A percentile compares a stretch with the other conserved stretches of the same genome.
phyloP scores from a whole-genome alignment of 306 rosid genomes.

The Vigna angularis region DNA sequence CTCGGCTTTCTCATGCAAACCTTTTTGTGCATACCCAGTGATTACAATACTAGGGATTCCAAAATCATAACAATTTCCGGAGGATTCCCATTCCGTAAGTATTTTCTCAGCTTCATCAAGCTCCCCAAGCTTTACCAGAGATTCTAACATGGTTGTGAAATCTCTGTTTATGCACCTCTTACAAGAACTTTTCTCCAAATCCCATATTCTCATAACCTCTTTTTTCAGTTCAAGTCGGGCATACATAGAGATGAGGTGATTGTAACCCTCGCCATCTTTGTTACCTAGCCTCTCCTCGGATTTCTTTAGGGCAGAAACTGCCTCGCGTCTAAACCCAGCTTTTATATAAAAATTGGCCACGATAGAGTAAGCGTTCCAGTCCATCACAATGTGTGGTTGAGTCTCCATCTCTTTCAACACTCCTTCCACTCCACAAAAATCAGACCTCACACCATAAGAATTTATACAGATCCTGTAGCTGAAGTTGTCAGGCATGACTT shows the following conservation, averaged over 20 bases:
- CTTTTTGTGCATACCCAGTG: slow-evolving; percentile 58
- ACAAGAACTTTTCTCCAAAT: slow-evolving; percentile 64
- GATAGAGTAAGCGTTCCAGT: slow-evolving; percentile 84
- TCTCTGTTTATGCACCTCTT: slow-evolving; percentile 81
- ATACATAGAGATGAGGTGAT: slow-evolving; percentile 75
- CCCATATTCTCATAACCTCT: slow-evolving; percentile 80
- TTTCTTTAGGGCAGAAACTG: slow-evolving; percentile 64
- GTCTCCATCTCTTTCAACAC: slow-evolving; percentile 76
- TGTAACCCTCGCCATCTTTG: slow-evolving; percentile 72
- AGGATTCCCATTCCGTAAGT: slow-evolving; percentile 76
- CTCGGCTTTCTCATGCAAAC: slow-evolving; percentile 69
- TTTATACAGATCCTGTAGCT: slow-evolving; percentile 87
- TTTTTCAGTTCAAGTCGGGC: slow-evolving; percentile 62
- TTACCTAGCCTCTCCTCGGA: slow-evolving; percentile 68
- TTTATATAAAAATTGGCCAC: slow-evolving; percentile 71
- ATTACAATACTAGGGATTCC: slow-evolving; percentile 64
- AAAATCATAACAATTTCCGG: slow-evolving; percentile 77
- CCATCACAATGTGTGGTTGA: slow-evolving; percentile 69
- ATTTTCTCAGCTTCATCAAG: slow-evolving; percentile 75
- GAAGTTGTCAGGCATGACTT: slow-evolving; percentile 74
- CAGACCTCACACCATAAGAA: slow-evolving; percentile 67
- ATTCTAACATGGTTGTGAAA: slow-evolving; percentile 61
- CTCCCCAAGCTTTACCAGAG: slow-evolving; percentile 74
- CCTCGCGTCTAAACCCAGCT: slow-evolving; percentile 56
- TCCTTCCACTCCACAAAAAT: slow-evolving; percentile 65